These are phyloP conservation scores for Astrocystis sublimbata DNA, from an alignment of 495 filamentous ascomycete genomes.

Conservation along the genomic window DNA sequence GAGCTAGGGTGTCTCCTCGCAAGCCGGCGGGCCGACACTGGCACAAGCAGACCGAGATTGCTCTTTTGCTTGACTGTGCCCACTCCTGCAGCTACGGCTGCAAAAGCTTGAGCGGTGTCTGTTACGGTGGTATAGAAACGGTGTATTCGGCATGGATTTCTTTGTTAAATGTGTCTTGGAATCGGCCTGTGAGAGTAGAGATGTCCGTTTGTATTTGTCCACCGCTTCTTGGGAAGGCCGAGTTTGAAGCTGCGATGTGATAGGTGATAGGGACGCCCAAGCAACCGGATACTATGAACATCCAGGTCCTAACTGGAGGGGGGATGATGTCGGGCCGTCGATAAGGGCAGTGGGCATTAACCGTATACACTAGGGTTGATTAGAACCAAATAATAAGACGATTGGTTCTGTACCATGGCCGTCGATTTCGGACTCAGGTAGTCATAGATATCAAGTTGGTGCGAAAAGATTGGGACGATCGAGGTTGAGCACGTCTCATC, in stretches of 20 bases:
- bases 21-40: slow-evolving; percentile 31
- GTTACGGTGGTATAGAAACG: slow-evolving; percentile 35
- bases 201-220: slow-evolving; percentile 43
- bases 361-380: slow-evolving; percentile 20
- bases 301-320: slow-evolving; percentile 9
- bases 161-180: slow-evolving; percentile 47
- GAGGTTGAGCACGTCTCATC: slow-evolving; percentile 46
- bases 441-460: slow-evolving; percentile 29
- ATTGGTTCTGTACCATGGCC: slow-evolving; percentile 31
- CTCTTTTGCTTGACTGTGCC: slow-evolving; percentile 40
- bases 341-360: slow-evolving; percentile 18
- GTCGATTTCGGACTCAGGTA: slow-evolving; percentile 28
- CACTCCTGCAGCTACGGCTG: slow-evolving; percentile 38
- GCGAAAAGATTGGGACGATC: slow-evolving; percentile 35
- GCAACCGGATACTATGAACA: neutral
- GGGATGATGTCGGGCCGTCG: slow-evolving; percentile 23
- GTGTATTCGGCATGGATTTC: slow-evolving; percentile 45
- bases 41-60: slow-evolving; percentile 43
- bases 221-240: slow-evolving; percentile 48
- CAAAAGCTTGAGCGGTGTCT: slow-evolving; percentile 38
- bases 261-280: slow-evolving; percentile 33
- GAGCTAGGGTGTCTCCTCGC: slow-evolving; percentile 34
- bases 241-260: slow-evolving; percentile 44
- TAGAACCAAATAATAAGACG: slow-evolving; percentile 24
- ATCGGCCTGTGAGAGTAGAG: slow-evolving; percentile 45